These are phyloP conservation scores for Echria macrotheca DNA, from an alignment of 495 filamentous ascomycete species.

Conservation along the genomic window DNA sequence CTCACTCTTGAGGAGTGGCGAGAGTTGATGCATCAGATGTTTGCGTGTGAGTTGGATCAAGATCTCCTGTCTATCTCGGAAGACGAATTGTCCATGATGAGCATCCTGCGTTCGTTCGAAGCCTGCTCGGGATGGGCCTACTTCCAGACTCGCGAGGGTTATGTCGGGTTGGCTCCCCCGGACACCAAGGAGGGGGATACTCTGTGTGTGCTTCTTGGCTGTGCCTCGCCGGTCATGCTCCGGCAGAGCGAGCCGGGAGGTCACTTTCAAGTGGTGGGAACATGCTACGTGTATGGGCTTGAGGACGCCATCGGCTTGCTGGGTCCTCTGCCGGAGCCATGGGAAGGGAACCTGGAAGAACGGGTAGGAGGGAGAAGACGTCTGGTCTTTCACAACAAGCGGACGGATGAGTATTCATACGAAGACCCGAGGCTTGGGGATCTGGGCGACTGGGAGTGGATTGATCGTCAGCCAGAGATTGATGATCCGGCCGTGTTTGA, in stretches of 20 bases:
- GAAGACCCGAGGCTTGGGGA: not conserved
- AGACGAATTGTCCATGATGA: not conserved
- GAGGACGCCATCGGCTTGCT: not conserved
- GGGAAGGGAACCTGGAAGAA: not conserved
- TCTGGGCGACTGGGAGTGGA: not conserved
- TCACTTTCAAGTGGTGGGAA: not conserved
- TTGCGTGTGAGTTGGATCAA: not conserved
- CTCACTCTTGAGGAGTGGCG: not conserved
- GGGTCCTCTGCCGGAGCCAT: not conserved
- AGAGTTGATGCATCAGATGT: not conserved
- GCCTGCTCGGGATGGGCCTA: not conserved
- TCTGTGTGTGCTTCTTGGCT: not conserved
- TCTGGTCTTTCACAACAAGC: not conserved
- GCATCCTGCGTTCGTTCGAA: too few relatives aligned
- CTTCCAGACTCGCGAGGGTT: not conserved
- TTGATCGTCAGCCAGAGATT: not conserved
- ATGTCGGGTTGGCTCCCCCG: not conserved
- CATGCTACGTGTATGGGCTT: not conserved
- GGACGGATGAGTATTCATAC: not conserved
- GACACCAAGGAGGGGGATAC: not conserved
- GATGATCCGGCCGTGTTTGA: not conserved
- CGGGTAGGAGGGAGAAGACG: not conserved
- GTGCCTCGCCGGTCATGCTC: not conserved
- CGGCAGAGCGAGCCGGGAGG: not conserved
- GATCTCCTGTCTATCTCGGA: not conserved